These are phyloP conservation scores for Leccinum fuscescens DNA, from an alignment of 1,284 basidiomycete genomes.

Conservation along the genomic window DNA sequence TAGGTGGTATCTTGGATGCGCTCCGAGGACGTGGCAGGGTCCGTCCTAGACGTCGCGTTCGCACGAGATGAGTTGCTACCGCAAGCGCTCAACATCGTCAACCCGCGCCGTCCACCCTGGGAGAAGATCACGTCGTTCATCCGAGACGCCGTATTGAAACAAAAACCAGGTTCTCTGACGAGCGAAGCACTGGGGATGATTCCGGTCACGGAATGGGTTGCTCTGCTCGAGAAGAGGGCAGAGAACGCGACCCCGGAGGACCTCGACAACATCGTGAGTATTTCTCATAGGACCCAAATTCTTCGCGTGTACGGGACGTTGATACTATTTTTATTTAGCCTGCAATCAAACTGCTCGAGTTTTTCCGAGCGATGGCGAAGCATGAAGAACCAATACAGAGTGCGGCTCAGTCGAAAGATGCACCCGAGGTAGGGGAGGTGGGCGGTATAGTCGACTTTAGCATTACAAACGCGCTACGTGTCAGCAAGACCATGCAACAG, in stretches of 20 bases:
- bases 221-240: slow-evolving; percentile 16
- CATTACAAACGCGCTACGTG: slow-evolving; percentile 7
- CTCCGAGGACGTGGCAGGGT: slow-evolving; percentile 18
- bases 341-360: slow-evolving; percentile 28
- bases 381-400: not conserved
- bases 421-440: slow-evolving; percentile 4
- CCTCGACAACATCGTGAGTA: slow-evolving; percentile 17
- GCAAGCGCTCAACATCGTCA: slow-evolving; percentile 21
- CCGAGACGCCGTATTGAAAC: slow-evolving; percentile 9
- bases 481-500: slow-evolving; percentile 13
- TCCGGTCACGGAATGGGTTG: slow-evolving; percentile 21
- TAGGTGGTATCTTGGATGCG: slow-evolving; percentile 28
- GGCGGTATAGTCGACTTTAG: slow-evolving; percentile 10
- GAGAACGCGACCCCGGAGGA: slow-evolving; percentile 5
- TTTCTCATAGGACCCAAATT: not conserved
- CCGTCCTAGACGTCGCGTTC: slow-evolving; percentile 23
- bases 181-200: slow-evolving; percentile 10
- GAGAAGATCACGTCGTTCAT: slow-evolving; percentile 14
- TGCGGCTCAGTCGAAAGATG: not conserved
- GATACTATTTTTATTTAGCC: slow-evolving; percentile 12
- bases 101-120: slow-evolving; percentile 20
- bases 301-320: not conserved
- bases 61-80: slow-evolving; percentile 5
- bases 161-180: not conserved
- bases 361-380: slow-evolving; percentile 10